These are phyloP conservation scores for Penicillium sp. DNA, from an alignment of 2,329 filamentous ascomycete species.

Conservation along the genomic window DNA sequence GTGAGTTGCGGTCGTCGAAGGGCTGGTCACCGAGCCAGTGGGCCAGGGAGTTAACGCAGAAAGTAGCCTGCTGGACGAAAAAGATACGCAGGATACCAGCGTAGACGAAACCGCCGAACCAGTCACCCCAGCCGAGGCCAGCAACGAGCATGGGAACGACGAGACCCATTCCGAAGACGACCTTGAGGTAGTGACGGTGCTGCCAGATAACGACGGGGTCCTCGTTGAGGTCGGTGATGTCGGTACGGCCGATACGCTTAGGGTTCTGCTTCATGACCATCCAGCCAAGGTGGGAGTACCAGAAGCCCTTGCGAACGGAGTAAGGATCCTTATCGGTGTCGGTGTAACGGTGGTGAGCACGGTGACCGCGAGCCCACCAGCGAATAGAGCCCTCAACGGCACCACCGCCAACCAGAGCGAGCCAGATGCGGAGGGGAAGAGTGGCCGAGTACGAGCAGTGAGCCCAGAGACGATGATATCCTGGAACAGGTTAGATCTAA, in stretches of 20 bases:
- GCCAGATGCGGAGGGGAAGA: slow-evolving; percentile 74
- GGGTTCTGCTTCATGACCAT: slow-evolving; percentile 94
- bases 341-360: slow-evolving; percentile 87
- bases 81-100: slow-evolving; percentile 82
- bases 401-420: slow-evolving; percentile 77
- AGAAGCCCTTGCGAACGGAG: slow-evolving; percentile 82
- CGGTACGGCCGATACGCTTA: slow-evolving; percentile 82
- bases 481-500: slow-evolving; percentile 32
- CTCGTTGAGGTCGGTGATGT: slow-evolving; percentile 85
- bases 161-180: slow-evolving; percentile 74
- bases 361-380: slow-evolving; percentile 87
- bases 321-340: slow-evolving; percentile 92
- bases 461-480: slow-evolving; percentile 82
- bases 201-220: slow-evolving; percentile 84
- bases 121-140: slow-evolving; percentile 79
- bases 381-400: slow-evolving; percentile 82
- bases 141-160: slow-evolving; percentile 73
- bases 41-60: slow-evolving; percentile 88
- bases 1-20: slow-evolving; percentile 89
- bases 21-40: slow-evolving; percentile 92
- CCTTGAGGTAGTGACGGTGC: slow-evolving; percentile 82
- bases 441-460: slow-evolving; percentile 80
- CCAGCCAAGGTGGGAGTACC: slow-evolving; percentile 85
- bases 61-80: slow-evolving; percentile 88
- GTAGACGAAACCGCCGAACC: slow-evolving; percentile 79